Percentiles rank a stretch among this genome's conserved stretches.
Evolutionary conservation across 163 green algal species (phyloP).

Genomic region (Chlamydomonas reinhardtii): DNA sequence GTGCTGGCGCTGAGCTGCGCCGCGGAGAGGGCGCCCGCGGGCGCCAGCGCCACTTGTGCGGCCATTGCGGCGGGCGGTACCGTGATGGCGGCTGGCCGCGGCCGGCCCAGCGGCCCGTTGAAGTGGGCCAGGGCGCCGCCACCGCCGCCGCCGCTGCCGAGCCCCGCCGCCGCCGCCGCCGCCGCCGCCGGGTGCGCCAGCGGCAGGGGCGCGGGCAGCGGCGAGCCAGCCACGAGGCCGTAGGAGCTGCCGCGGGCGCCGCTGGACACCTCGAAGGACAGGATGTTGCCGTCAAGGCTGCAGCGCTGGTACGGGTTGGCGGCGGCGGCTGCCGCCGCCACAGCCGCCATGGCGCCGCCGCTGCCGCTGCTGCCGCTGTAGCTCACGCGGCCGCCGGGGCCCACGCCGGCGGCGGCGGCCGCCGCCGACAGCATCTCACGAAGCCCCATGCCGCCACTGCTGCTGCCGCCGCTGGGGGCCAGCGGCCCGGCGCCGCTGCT

Average conservation of each 20-base stretch:
- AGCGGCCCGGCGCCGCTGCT: no score
- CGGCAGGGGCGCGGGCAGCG: no score
- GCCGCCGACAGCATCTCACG: background rate
- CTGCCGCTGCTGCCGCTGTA: constrained; percentile 42
- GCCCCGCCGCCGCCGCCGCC: background rate
- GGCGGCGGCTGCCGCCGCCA: background rate
- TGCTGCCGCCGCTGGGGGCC: no score
- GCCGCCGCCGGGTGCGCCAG: background rate
- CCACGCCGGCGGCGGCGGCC: background rate
- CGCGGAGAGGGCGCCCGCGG: background rate
- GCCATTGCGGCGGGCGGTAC: background rate
- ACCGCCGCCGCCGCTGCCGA: background rate
- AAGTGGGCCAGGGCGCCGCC: background rate
- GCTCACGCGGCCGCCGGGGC: constrained; percentile 3
- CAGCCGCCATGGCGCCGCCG: background rate
- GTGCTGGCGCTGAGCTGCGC: background rate
- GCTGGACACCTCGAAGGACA: constrained; percentile 37
- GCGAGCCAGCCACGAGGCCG: background rate
- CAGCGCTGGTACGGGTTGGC: background rate
- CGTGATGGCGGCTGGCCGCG: constrained; percentile 9
- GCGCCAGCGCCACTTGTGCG: background rate
- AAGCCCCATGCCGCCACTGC: background rate
- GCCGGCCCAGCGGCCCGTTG: background rate
- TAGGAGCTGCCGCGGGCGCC: background rate
- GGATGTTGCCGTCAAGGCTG: constrained; percentile 39